These are phyloP conservation scores for Rhodocollybia butyracea DNA, from an alignment of 768 basidiomycete species.

Conservation along the genomic window DNA sequence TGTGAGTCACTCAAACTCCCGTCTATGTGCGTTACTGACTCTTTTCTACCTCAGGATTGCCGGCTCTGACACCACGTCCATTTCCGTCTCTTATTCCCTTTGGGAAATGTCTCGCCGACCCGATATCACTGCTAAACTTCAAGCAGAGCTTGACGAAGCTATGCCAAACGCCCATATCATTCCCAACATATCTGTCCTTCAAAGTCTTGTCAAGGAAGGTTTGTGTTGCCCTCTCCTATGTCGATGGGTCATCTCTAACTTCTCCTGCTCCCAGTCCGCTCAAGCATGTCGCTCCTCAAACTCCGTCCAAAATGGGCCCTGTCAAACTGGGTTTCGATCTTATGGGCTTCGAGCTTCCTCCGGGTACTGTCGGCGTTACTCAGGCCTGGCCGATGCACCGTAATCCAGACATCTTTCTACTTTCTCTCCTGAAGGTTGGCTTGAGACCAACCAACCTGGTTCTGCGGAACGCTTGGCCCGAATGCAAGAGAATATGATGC, in stretches of 20 bases:
- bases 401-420: constrained; percentile 35
- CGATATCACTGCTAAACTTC: constrained; percentile 58
- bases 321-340: no score
- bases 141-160: constrained; percentile 65
- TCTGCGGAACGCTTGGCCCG: background rate
- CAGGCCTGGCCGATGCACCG: constrained; percentile 87
- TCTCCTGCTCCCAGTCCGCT: constrained; percentile 63
- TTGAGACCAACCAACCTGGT: constrained; percentile 40
- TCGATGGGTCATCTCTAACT: constrained; percentile 2
- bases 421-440: constrained; percentile 79
- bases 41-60: constrained; percentile 77
- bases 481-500: no score
- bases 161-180: constrained; percentile 60
- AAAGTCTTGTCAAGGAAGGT: constrained; percentile 65
- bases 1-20: no score
- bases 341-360: constrained; percentile 74
- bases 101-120: constrained; percentile 80
- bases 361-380: constrained; percentile 72
- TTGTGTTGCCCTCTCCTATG: constrained; percentile 12
- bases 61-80: constrained; percentile 74
- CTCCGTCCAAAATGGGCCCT: no score
- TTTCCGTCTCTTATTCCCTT: constrained; percentile 67
- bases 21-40: no score
- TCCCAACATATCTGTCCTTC: constrained; percentile 55
- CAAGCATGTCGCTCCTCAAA: constrained; percentile 74